These are phyloP conservation scores for Schizonepeta tenuifolia DNA, from an alignment of 257 asterid species.

Conservation along the genomic window DNA sequence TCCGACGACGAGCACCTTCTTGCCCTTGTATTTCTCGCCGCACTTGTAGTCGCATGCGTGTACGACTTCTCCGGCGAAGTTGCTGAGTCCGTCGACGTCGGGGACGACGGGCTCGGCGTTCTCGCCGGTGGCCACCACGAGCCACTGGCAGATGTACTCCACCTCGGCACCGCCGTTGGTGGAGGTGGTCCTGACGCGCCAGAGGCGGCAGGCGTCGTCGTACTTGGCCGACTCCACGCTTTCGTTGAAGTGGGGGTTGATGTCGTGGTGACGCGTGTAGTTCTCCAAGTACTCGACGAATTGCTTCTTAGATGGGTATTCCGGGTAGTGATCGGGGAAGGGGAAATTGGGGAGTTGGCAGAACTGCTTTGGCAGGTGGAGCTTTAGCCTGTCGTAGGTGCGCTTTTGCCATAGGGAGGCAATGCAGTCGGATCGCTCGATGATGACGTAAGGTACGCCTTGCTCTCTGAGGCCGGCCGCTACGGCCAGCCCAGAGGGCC, in stretches of 20 bases:
- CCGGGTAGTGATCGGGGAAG: slow-evolving; percentile 83
- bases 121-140: slow-evolving; percentile 91
- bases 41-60: slow-evolving; percentile 84
- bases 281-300: slow-evolving; percentile 73
- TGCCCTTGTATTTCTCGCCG: slow-evolving; percentile 66
- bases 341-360: slow-evolving; percentile 76
- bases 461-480: slow-evolving; percentile 79
- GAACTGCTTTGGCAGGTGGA: slow-evolving; percentile 81
- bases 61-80: slow-evolving; percentile 69
- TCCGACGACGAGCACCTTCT: slow-evolving; percentile 83
- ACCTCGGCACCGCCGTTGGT: slow-evolving; percentile 42
- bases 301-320: slow-evolving; percentile 71
- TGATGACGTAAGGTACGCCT: slow-evolving; percentile 68
- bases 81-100: slow-evolving; percentile 66
- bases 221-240: slow-evolving; percentile 75
- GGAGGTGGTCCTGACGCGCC: slow-evolving; percentile 69
- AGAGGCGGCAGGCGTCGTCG: slow-evolving; percentile 61
- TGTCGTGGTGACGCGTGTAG: slow-evolving; percentile 57
- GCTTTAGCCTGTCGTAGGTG: slow-evolving; percentile 80
- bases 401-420: slow-evolving; percentile 93
- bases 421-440: slow-evolving; percentile 81
- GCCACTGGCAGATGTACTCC: slow-evolving; percentile 85
- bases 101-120: slow-evolving; percentile 79
- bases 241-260: slow-evolving; percentile 72
- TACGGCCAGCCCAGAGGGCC: slow-evolving; percentile 94